A percentile compares a stretch with the other conserved stretches of the same genome.
Evolutionary conservation across 768 basidiomycete genomes (phyloP).

Genomic region (Rhizopogon roseolus): DNA sequence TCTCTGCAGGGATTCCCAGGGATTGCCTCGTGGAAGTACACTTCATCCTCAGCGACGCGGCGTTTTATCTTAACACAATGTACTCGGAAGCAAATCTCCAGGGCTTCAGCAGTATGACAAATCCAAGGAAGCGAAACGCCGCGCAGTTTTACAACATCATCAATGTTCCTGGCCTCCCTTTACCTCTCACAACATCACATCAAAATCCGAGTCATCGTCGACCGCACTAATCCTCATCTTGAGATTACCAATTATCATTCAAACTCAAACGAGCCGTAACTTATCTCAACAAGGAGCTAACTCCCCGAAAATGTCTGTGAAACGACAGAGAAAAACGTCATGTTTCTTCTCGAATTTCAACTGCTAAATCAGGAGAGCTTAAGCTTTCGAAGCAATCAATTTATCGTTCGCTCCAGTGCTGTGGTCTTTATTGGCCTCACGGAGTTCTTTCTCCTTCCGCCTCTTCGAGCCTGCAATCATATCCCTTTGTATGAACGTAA

Average conservation of each 20-base stretch:
- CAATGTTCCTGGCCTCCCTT: neutral
- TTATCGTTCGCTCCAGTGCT: neutral
- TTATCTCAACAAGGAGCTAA: neutral
- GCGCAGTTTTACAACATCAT: neutral
- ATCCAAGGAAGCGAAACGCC: neutral
- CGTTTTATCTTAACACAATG: neutral
- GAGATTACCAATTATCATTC: neutral
- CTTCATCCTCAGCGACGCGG: constrained; percentile 2
- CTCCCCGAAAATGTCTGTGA: neutral
- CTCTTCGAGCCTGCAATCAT: constrained; percentile 76
- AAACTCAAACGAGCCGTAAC: neutral
- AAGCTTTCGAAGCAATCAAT: neutral
- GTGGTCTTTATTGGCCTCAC: neutral
- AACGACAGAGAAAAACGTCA: neutral
- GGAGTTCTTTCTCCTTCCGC: constrained; percentile 39
- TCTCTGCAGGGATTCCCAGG: neutral
- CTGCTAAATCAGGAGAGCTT: too few relatives aligned
- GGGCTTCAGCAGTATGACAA: neutral
- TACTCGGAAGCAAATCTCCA: neutral
- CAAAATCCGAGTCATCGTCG: neutral
- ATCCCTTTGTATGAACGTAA: constrained; percentile 43
- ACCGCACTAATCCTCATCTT: neutral
- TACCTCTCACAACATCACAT: neutral
- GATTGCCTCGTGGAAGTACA: neutral
- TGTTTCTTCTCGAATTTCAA: neutral